phyloP scores from a whole-genome alignment of 208 protist species.

The Phytomonas sp. region DNA sequence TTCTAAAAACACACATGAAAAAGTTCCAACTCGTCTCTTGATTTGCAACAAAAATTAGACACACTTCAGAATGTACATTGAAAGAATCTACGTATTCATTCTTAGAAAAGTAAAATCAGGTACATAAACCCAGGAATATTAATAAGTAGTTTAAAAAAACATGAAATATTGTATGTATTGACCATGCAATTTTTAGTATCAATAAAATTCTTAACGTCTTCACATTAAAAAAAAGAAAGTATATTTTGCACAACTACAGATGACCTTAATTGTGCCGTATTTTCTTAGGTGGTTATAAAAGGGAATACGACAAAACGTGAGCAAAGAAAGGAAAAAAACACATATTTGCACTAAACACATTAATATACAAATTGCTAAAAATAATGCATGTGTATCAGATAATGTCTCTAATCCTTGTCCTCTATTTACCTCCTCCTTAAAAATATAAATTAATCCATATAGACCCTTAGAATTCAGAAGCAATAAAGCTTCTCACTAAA shows the following conservation, averaged over 20 bases:
- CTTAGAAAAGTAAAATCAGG: background rate
- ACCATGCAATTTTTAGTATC: background rate
- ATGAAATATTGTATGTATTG: background rate
- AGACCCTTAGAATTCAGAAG: background rate
- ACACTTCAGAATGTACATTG: background rate
- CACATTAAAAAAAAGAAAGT: background rate
- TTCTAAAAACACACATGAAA: background rate
- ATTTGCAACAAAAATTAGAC: background rate
- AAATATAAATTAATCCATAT: background rate
- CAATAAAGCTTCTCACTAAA: slow-evolving; percentile 1
- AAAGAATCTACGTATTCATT: background rate
- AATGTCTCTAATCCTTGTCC: background rate
- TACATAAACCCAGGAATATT: background rate
- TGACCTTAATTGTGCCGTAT: background rate
- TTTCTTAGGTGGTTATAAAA: background rate
- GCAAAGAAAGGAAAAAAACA: slow-evolving; percentile 8
- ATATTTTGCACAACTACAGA: background rate
- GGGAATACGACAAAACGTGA: background rate
- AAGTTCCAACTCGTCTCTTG: background rate
- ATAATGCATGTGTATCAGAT: background rate
- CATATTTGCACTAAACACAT: slow-evolving; percentile 1
- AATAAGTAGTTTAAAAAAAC: background rate
- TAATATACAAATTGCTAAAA: background rate
- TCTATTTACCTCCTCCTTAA: background rate
- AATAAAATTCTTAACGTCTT: background rate